These are phyloP conservation scores for Globisporangium heterothallicum DNA, from an alignment of 352 stramenopile species.

Conservation along the genomic window DNA sequence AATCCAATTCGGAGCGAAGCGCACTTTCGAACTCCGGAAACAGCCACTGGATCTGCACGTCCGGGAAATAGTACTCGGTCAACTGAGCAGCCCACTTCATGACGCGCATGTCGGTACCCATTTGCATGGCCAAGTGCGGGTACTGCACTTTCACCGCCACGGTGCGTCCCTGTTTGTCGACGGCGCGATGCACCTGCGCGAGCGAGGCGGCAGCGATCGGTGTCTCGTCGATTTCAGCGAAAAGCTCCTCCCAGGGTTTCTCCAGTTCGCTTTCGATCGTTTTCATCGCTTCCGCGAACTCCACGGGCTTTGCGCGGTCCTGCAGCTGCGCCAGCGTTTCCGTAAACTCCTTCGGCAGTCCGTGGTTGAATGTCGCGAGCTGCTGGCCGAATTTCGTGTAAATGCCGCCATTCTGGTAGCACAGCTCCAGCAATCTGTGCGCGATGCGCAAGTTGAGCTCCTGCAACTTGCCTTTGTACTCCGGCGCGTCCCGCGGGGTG, in stretches of 20 bases:
- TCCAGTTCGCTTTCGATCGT: slow-evolving; percentile 61
- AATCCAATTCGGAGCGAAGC: slow-evolving; percentile 74
- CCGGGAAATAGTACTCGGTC: slow-evolving; percentile 84
- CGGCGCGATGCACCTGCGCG: slow-evolving; percentile 94
- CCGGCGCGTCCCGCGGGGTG: slow-evolving; percentile 29
- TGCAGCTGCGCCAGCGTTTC: slow-evolving; percentile 88
- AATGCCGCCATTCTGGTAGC: slow-evolving; percentile 91
- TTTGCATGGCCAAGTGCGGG: slow-evolving; percentile 73
- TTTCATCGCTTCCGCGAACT: slow-evolving; percentile 37
- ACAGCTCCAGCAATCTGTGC: slow-evolving; percentile 86
- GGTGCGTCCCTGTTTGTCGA: slow-evolving; percentile 80
- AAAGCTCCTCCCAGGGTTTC: slow-evolving; percentile 80
- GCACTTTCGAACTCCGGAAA: slow-evolving; percentile 92
- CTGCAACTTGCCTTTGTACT: slow-evolving; percentile 58
- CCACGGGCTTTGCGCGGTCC: slow-evolving; percentile 84
- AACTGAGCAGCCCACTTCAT: slow-evolving; percentile 53
- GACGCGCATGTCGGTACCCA: slow-evolving; percentile 65
- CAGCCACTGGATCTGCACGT: slow-evolving; percentile 93
- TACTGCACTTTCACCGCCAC: slow-evolving; percentile 98
- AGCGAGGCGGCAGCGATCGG: slow-evolving; percentile 95
- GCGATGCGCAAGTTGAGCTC: slow-evolving; percentile 80
- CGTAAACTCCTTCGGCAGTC: slow-evolving; percentile 93
- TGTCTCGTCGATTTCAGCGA: slow-evolving; percentile 83
- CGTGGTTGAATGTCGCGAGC: slow-evolving; percentile 95
- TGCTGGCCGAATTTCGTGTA: slow-evolving; percentile 99